Evolutionary conservation across 257 asterid genomes (phyloP).

Genomic region (Solanum pennellii): DNA sequence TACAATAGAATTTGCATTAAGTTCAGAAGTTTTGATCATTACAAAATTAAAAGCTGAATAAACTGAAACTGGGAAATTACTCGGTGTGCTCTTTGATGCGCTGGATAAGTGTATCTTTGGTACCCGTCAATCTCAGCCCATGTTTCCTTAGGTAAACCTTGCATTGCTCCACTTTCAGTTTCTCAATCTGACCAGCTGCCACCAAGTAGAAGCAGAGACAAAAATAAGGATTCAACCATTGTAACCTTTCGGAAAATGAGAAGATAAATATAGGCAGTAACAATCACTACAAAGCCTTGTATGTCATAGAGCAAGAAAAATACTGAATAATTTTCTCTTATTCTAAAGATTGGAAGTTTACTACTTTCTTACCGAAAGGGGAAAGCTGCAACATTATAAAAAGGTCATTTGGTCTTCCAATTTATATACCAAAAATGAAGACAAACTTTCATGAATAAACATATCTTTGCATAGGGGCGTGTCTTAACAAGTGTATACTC

Average conservation of each 20-base stretch:
- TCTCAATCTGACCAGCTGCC: constrained; percentile 47
- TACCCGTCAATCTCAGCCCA: constrained; percentile 78
- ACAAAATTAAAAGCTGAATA: not conserved
- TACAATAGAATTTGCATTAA: not conserved
- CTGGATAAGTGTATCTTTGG: constrained; percentile 43
- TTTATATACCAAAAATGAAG: not conserved
- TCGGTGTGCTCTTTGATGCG: constrained; percentile 72
- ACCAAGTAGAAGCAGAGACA: not conserved
- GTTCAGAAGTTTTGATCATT: not conserved
- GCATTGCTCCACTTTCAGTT: constrained; percentile 69
- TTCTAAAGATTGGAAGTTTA: not conserved
- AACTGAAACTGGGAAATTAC: constrained; percentile 20
- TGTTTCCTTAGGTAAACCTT: constrained; percentile 72
- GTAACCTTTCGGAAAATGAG: not conserved
- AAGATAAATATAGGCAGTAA: not conserved
- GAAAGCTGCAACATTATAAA: not conserved
- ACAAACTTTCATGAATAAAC: not conserved
- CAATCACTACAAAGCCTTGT: not conserved
- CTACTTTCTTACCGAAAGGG: not conserved
- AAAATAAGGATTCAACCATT: not conserved
- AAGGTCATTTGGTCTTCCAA: not conserved
- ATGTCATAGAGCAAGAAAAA: not conserved
- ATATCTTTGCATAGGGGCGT: not conserved
- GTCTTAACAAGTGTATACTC: not conserved
- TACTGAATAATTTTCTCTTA: not conserved